phyloP scores from a whole-genome alignment of 1,284 basidiomycete species.

The Chalciporus piperatoides region DNA sequence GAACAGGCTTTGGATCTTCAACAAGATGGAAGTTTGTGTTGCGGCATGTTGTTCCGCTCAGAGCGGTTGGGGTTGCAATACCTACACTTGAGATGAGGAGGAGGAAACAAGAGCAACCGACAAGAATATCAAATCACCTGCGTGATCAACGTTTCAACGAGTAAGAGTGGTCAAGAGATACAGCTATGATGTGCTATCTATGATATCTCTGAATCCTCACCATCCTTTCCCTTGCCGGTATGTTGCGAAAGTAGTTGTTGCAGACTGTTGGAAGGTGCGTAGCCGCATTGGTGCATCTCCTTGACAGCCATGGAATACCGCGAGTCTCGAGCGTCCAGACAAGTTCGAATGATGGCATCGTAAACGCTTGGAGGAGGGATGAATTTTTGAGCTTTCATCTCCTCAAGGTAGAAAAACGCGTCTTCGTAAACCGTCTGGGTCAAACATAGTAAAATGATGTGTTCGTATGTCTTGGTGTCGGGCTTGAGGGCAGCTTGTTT shows the following conservation, averaged over 20 bases:
- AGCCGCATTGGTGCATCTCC: conserved; percentile 61
- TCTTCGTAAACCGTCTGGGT: conserved; percentile 75
- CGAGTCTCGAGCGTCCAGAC: conserved; percentile 52
- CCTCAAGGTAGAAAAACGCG: conserved; percentile 84
- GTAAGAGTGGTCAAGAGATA: not conserved
- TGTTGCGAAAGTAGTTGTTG: conserved; percentile 30
- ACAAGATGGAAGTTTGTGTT: too few species aligned
- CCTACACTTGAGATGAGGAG: too few species aligned
- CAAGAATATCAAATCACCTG: too few species aligned
- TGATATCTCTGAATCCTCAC: not conserved
- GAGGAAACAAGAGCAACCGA: too few species aligned
- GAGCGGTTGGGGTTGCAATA: too few species aligned
- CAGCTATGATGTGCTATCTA: conserved; percentile 1
- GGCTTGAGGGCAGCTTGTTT: conserved; percentile 52
- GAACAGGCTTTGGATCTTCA: too few species aligned
- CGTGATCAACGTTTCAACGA: too few species aligned
- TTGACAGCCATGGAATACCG: conserved; percentile 65
- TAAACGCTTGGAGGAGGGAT: conserved; percentile 59
- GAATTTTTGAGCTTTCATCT: conserved; percentile 69
- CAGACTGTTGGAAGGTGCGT: conserved; percentile 35
- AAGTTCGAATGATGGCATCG: conserved; percentile 57
- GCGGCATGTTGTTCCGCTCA: too few species aligned
- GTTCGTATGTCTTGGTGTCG: conserved; percentile 58
- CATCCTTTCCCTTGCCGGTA: not conserved
- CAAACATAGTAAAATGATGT: conserved; percentile 65